Conservation (phyloP, 2,329 filamentous ascomycete genomes). For the Sarocladiaceae sp. region DNA sequence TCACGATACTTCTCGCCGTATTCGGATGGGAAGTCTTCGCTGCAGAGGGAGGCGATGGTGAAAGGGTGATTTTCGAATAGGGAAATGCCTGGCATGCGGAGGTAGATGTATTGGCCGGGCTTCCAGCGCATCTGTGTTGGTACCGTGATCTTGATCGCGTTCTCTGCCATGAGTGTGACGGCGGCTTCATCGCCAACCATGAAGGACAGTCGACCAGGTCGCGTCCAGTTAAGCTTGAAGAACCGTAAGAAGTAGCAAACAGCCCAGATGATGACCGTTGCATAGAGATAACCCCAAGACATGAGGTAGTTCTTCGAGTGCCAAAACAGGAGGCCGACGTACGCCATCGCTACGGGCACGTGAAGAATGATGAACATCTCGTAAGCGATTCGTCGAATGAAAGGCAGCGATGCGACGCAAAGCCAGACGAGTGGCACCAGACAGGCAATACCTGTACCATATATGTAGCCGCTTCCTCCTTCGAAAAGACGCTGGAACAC, state of each 20-base stretch:
- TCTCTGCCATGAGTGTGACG: constrained; percentile 83
- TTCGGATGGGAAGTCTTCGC: constrained; percentile 86
- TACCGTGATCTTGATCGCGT: constrained; percentile 92
- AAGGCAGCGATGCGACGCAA: constrained; percentile 77
- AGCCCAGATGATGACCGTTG: constrained; percentile 74
- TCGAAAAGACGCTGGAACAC: constrained; percentile 70
- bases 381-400: constrained; percentile 73
- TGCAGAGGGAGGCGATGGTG: constrained; percentile 88
- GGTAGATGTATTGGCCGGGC: constrained; percentile 90
- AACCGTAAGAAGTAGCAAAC: constrained; percentile 70
- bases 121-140: constrained; percentile 91
- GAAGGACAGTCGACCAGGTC: constrained; percentile 68
- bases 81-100: constrained; percentile 90
- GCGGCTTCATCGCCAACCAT: constrained; percentile 88
- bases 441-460: constrained; percentile 81
- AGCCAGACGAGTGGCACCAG: constrained; percentile 78
- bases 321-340: constrained; percentile 87
- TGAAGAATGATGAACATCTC: constrained; percentile 83
- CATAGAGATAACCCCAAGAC: constrained; percentile 85
- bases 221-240: constrained; percentile 86
- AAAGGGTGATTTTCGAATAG: constrained; percentile 93
- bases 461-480: constrained; percentile 63
- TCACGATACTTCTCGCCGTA: constrained; percentile 87
- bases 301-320: constrained; percentile 89
- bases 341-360: constrained; percentile 74